Conservation (phyloP, 176 grass and related monocot species). For the Avena insularis region DNA sequence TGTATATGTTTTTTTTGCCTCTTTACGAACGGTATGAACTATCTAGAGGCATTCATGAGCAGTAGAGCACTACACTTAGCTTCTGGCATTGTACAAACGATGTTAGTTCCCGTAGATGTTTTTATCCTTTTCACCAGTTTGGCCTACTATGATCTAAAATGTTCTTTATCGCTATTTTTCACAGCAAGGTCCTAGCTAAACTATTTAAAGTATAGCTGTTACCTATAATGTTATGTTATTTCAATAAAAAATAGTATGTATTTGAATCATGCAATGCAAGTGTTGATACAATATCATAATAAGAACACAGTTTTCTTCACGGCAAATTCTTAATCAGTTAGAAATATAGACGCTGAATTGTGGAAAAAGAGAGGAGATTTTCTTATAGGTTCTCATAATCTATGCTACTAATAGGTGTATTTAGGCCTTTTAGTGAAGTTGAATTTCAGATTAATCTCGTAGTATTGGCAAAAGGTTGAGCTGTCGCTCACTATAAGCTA, state of each 20-base stretch:
- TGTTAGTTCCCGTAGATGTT: constrained; percentile 20
- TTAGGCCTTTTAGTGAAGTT: neutral
- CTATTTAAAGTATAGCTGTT: constrained; percentile 10
- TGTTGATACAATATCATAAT: constrained; percentile 10
- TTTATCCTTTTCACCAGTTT: constrained; percentile 33
- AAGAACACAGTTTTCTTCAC: neutral
- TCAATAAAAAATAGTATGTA: constrained; percentile 4
- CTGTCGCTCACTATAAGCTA: neutral
- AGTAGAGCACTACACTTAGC: neutral
- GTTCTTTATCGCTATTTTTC: constrained; percentile 13
- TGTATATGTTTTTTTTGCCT: neutral
- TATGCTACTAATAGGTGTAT: neutral
- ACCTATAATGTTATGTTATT: neutral
- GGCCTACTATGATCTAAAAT: neutral
- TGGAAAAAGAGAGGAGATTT: neutral
- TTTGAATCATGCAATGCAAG: neutral
- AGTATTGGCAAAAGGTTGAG: neutral
- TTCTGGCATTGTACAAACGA: neutral
- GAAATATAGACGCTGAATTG: neutral
- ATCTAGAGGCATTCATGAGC: constrained; percentile 31
- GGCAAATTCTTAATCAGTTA: neutral
- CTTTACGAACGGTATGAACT: neutral
- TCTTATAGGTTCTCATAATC: neutral
- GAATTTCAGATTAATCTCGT: neutral
- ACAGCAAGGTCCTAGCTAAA: neutral